Conservation (phyloP, 192 early-diverging fungal species). For the Mortierella claussenii region DNA sequence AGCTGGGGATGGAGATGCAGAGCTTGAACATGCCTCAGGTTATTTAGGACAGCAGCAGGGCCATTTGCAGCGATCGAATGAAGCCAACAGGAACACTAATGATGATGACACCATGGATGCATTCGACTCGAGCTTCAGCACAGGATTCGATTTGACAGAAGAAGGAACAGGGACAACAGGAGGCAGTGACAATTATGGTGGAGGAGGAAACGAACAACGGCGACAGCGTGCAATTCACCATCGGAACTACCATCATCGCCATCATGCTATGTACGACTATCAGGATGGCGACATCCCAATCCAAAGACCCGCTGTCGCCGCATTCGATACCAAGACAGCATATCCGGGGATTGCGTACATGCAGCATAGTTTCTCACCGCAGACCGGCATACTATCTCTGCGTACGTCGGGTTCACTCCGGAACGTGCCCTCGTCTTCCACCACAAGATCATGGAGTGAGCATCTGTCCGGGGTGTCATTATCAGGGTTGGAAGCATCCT, state of each 20-base stretch:
- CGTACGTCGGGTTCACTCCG: constrained; percentile 10
- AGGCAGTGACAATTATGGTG: background rate
- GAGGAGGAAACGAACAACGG: no score
- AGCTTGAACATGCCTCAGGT: no score
- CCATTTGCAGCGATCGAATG: no score
- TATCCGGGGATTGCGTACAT: constrained; percentile 46
- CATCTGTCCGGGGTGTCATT: background rate
- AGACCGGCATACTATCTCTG: constrained; percentile 5
- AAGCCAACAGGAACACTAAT: no score
- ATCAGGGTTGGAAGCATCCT: constrained; percentile 4
- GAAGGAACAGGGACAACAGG: background rate
- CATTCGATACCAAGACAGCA: constrained; percentile 12
- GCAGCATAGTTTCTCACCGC: constrained; percentile 2
- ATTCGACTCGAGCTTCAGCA: background rate
- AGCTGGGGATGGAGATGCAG: constrained; percentile 1
- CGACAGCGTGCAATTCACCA: no score
- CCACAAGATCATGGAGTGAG: constrained; percentile 17
- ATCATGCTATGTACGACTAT: background rate
- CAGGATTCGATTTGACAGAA: background rate
- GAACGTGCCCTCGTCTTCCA: constrained; percentile 11
- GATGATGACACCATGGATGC: no score
- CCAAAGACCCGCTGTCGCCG: constrained; percentile 11
- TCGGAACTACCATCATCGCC: background rate
- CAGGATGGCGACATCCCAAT: constrained; percentile 24
- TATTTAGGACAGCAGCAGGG: no score